phyloP scores from a whole-genome alignment of 2,329 filamentous ascomycete genomes.

The Epichloe amarillans region DNA sequence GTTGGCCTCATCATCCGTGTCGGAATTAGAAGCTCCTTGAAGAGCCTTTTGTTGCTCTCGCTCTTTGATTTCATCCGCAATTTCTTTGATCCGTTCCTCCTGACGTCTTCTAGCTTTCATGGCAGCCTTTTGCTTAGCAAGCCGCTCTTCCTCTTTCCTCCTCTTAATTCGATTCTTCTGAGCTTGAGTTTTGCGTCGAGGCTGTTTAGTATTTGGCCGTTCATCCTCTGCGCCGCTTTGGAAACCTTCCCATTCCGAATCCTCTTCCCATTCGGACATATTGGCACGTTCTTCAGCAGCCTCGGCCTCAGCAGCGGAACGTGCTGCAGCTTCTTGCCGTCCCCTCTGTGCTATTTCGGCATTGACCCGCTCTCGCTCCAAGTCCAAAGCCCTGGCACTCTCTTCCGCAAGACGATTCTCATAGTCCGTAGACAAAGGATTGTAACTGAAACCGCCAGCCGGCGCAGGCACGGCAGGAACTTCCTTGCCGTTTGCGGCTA shows the following conservation, averaged over 20 bases:
- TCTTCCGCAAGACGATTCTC: conserved; percentile 61
- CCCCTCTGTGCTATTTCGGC: conserved; percentile 54
- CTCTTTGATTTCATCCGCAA: conserved; percentile 48
- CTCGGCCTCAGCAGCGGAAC: conserved; percentile 60
- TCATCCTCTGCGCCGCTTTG: conserved; percentile 67
- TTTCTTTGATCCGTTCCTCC: conserved; percentile 54
- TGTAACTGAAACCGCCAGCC: conserved; percentile 78
- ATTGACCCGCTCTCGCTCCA: conserved; percentile 60
- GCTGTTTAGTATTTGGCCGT: conserved; percentile 51
- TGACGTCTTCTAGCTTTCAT: conserved; percentile 64
- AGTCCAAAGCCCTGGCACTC: conserved; percentile 64
- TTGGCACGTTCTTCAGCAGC: conserved; percentile 55
- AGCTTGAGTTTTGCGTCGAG: conserved; percentile 70
- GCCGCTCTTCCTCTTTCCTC: conserved; percentile 74
- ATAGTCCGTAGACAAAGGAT: conserved; percentile 79
- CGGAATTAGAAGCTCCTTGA: conserved; percentile 27
- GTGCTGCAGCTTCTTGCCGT: conserved; percentile 52
- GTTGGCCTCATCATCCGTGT: conserved; percentile 43
- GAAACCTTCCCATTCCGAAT: conserved; percentile 82
- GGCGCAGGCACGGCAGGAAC: conserved; percentile 70
- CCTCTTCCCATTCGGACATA: conserved; percentile 64
- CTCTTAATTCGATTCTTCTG: conserved; percentile 82
- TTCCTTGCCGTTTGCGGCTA: conserved; percentile 68
- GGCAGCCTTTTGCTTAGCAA: conserved; percentile 60
- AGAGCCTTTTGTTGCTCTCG: conserved; percentile 38